Conservation (phyloP, 2,329 filamentous ascomycete species). For the Apiospora sp. region DNA sequence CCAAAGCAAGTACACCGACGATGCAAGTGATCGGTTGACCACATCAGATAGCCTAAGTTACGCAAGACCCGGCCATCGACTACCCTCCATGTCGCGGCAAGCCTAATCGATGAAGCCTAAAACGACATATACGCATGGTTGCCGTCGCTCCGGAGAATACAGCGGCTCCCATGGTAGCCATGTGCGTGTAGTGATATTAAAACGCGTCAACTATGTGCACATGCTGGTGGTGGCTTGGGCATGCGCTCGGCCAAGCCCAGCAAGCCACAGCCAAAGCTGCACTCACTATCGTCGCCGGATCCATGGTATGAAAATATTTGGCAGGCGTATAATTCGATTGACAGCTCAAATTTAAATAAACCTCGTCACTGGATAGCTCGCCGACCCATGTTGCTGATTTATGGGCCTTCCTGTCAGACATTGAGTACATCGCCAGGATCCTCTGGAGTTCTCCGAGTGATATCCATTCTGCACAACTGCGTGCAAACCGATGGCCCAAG, state of each 20-base stretch:
- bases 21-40: not conserved
- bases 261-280: not conserved
- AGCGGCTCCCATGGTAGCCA: not conserved
- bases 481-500: not conserved
- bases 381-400: not conserved
- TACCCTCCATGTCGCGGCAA: not conserved
- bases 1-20: not conserved
- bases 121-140: not conserved
- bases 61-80: not conserved
- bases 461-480: not conserved
- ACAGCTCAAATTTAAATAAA: constrained; percentile 18
- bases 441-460: not conserved
- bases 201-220: not conserved
- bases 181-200: not conserved
- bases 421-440: constrained; percentile 11
- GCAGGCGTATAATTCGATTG: not conserved
- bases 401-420: not conserved
- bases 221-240: not conserved
- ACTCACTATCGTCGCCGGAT: not conserved
- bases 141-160: not conserved
- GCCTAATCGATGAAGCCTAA: not conserved
- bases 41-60: not conserved
- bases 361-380: not conserved
- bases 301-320: not conserved
- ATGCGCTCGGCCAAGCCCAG: not conserved